Conservation (phyloP, 2,329 filamentous ascomycete genomes). For the Thermomyces lanuginosus region DNA sequence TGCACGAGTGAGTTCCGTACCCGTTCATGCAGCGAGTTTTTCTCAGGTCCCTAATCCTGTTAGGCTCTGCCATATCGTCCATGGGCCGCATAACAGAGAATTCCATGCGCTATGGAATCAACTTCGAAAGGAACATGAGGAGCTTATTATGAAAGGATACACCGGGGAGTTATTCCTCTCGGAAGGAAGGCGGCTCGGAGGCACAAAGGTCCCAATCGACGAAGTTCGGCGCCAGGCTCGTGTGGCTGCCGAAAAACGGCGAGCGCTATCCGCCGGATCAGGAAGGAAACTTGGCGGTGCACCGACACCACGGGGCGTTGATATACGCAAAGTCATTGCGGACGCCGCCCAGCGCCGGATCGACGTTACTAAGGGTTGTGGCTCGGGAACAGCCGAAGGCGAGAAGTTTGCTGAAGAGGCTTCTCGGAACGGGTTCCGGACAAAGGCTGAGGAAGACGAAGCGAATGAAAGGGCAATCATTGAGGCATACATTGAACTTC, state of each 20-base stretch:
- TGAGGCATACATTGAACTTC: constrained; percentile 69
- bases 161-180: constrained; percentile 80
- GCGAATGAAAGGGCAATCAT: constrained; percentile 79
- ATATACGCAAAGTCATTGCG: constrained; percentile 57
- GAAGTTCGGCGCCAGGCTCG: constrained; percentile 63
- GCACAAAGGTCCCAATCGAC: constrained; percentile 44
- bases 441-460: constrained; percentile 71
- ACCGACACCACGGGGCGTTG: constrained; percentile 39
- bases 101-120: constrained; percentile 85
- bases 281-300: constrained; percentile 59
- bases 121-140: constrained; percentile 68
- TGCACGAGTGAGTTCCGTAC: constrained; percentile 50
- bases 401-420: constrained; percentile 52
- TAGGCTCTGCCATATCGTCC: constrained; percentile 64
- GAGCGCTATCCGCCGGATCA: constrained; percentile 40
- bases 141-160: constrained; percentile 63
- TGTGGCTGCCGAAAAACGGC: constrained; percentile 55
- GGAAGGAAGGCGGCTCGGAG: constrained; percentile 57
- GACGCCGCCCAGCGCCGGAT: constrained; percentile 54
- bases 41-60: background rate
- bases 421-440: constrained; percentile 58
- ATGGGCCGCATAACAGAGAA: constrained; percentile 63
- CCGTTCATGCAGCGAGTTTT: background rate
- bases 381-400: constrained; percentile 50
- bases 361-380: constrained; percentile 56